Evolutionary conservation across 2,329 filamentous ascomycete species (phyloP), one percentile per base, ranked within the genome.

Genomic region (Colletotrichum trifolii): DNA sequence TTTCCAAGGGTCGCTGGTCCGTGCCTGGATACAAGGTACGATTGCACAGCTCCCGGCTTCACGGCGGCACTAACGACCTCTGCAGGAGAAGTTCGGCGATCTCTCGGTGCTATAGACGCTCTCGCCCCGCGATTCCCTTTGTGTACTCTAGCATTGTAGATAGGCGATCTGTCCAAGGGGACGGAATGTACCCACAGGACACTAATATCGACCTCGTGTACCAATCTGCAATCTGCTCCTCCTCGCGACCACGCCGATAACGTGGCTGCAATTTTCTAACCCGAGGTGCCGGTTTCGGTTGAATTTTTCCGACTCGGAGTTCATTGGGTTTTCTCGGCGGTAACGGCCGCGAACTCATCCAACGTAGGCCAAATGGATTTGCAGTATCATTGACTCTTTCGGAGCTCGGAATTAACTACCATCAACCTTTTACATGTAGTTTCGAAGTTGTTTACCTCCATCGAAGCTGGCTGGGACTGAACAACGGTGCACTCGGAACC

Each of bases 21-120:
- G 94, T 97, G 77, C 94, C 96, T 70, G 96, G 96, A 79, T 99
- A 99, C 92, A 97, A 97, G 93, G 95, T 95, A 85, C 74, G 90
- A 77, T 65, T 35, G 36, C 34, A 34, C 36, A 17, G 15, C 11
- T 34, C n/a, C 9, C 4, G 39, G 49, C 25, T 33, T 52, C 11
- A 33, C 38, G 40, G 13, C 12, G 49, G 43, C 72, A 67, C 85
- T 91, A 79, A 90, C 78, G 61, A 69, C 67, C 71, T 52, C 50
- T 75, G 71, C 75, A 98, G 95, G 96, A 99, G 89, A 97, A 94
- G 88, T 99, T 98, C 83, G 96, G 96, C 85, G 94, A 98, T 80
- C 90, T 98, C 74, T 95, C 96, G 74, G 84, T 97, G 74, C 86
- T 98, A 81, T 99, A 97, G 89, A 87, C 78, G 75, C 73, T 71